Conservation (phyloP, 768 basidiomycete genomes). For the Pulveroboletus sp. region DNA sequence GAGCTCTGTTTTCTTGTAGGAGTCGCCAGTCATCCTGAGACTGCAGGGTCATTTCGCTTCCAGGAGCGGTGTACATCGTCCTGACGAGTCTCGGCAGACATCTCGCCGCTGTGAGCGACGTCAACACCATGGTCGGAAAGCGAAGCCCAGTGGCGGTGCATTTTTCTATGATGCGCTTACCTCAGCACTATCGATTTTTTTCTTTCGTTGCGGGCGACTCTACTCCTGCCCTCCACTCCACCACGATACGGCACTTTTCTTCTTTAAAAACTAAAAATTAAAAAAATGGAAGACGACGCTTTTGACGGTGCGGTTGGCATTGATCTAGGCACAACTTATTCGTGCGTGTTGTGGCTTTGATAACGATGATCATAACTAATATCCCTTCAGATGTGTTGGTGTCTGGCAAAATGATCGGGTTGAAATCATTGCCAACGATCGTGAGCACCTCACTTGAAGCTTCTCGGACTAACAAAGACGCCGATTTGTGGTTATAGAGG, state of each 20-base stretch:
- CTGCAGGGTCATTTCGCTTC: constrained; percentile 34
- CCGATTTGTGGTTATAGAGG: constrained; percentile 52
- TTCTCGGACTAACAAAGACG: neutral
- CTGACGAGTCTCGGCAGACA: constrained; percentile 23
- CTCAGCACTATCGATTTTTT: constrained; percentile 49
- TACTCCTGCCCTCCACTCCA: constrained; percentile 26
- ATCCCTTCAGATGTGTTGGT: constrained; percentile 78
- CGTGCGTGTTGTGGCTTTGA: constrained; percentile 45
- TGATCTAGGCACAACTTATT: constrained; percentile 97
- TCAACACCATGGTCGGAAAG: constrained; percentile 25
- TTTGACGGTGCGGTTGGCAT: constrained; percentile 98
- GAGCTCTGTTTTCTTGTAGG: constrained; percentile 57
- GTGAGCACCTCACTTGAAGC: constrained; percentile 42
- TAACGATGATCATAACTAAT: constrained; percentile 22
- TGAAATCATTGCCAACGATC: constrained; percentile 98
- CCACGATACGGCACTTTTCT: constrained; percentile 33
- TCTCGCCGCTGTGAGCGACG: constrained; percentile 20
- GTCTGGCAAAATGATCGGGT: constrained; percentile 99
- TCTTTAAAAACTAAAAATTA: constrained; percentile 31
- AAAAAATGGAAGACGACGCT: constrained; percentile 71
- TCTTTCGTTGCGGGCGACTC: constrained; percentile 14
- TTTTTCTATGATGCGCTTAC: constrained; percentile 42
- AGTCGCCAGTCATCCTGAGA: constrained; percentile 61
- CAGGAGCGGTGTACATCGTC: constrained; percentile 30
- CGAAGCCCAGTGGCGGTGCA: constrained; percentile 29